Base-by-base conservation (phyloP, 768 basidiomycete species). In the Auricularia sp. region DNA sequence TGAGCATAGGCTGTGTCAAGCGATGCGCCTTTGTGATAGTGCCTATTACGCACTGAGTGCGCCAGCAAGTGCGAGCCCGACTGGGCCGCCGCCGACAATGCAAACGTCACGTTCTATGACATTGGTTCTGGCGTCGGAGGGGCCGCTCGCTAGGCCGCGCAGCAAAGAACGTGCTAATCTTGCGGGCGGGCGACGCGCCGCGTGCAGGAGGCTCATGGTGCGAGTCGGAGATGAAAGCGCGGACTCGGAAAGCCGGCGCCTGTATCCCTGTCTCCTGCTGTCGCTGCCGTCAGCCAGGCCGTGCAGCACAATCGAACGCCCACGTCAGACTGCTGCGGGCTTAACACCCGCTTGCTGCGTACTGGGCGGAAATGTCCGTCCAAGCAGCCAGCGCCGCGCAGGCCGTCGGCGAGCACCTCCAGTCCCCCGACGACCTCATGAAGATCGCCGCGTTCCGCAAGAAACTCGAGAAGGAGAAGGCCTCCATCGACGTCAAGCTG, bases 391-490 rank as follows among this genome's bases (percentile, higher is more conserved):
- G 62, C 62, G 89, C 92, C 29, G 88, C 91, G 0, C 91, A 93
- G 73, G 87, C 90, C 39, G 83, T 93, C 61, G 89, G 91, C 66
- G 94, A 96, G 77, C 89, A 93, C 71, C 82, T 97, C 8, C 93
- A 95, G 70, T 90, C 91, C 24, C 94, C 94, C 1, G 94, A 96
- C 71, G 95, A 97, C 76, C 88, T 98, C 64, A 78, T 85, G 68
- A 97, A 97, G 75, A 85, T 98, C 39, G 82, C 85, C 1, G 85
- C 92, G 0, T 93, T 92, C 72, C 85, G 93, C 67, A 96, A 95
- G 80, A 95, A 95, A 71, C 83, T 98, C 54, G 89, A 94, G 75
- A 98, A 98, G 75, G 96, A 98, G 76, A 96, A 97, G 76, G 87
- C 93, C 0, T 92, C 93, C 8, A 90, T 98, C 66, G 92, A 97